These are phyloP conservation scores for Didymella pinodella DNA, from an alignment of 2,329 filamentous ascomycete genomes.

Conservation along the genomic window DNA sequence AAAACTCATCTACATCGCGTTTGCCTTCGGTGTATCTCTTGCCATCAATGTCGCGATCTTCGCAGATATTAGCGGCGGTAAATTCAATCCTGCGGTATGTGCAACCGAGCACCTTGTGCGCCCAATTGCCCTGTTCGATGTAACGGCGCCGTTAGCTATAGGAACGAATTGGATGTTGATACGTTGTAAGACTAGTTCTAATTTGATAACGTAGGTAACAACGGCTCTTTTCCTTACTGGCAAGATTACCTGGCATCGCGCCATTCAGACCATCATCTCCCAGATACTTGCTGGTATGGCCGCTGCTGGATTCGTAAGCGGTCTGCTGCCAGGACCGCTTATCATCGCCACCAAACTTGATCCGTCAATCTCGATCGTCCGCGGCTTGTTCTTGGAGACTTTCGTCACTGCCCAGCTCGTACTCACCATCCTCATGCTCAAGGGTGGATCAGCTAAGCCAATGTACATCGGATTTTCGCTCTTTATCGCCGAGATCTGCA, in stretches of 20 bases:
- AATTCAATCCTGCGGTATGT: constrained; percentile 44
- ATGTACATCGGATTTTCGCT: constrained; percentile 74
- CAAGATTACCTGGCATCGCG: constrained; percentile 35
- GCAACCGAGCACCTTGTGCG: constrained; percentile 16
- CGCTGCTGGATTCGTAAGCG: constrained; percentile 40
- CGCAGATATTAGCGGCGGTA: constrained; percentile 46
- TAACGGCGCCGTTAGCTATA: constrained; percentile 3
- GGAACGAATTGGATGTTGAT: neutral
- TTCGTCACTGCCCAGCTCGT: constrained; percentile 48
- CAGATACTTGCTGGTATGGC: constrained; percentile 44
- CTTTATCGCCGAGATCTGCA: constrained; percentile 65
- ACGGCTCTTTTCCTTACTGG: constrained; percentile 33
- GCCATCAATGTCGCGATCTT: constrained; percentile 50
- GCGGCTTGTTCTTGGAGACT: constrained; percentile 41
- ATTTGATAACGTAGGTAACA: constrained; percentile 31
- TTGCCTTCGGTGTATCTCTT: constrained; percentile 46
- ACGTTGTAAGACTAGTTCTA: constrained; percentile 1
- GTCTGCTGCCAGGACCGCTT: constrained; percentile 41
- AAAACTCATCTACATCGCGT: constrained; percentile 49
- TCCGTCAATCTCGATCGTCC: constrained; percentile 33
- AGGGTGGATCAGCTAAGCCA: constrained; percentile 68
- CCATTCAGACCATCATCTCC: constrained; percentile 35
- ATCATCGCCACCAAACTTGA: constrained; percentile 35
- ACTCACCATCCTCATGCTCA: constrained; percentile 62
- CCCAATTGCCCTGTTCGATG: constrained; percentile 43